Evolutionary conservation across 768 basidiomycete species (phyloP), one percentile per base, ranked within the genome.

Genomic region (Crassisporium funariophilum): DNA sequence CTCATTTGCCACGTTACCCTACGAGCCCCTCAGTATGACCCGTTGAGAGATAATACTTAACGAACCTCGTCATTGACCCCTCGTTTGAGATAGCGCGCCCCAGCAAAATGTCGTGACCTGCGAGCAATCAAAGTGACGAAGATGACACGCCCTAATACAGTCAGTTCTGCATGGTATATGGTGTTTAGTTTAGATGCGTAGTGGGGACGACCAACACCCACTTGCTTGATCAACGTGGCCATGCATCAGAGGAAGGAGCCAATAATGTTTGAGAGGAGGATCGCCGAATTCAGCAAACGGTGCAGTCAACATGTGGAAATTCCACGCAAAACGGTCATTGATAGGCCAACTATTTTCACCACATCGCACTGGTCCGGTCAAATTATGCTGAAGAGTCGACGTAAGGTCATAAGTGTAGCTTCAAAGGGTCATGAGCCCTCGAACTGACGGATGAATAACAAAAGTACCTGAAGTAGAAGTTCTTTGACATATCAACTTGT

Each of bases 211-310:
- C n/a, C n/a, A n/a, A n/a, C 4, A 53, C 93, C 58, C 53, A 97
- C 95, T 98, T 22, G 95, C 93, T 83, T 99, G 97, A 59, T 98
- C 95, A 10, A 98, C 91, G 61, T 95, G 95, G 0, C 97, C 97
- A 52, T 98, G 92, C 0, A 98, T 84, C 41, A 99, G 72, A 0
- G 97, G 92, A 11, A 97, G 67, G 5, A 98, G 73, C 95, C 95
- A 99, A 41, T 86, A 76, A 22, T 86, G 80, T 25, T 77, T 79
- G 4, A 76, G 66, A 16, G 74, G 66, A 6, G 65, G 65, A 34
- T 54, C 56, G 9, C 68, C 69, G 11, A 62, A 62, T 42, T 68
- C 71, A 17, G 66, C 65, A 57, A 94, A 92, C 1, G 88, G 82
- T 4, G 77, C 72, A 0, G 80, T 77, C 33, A 98, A 74, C 68